Evolutionary conservation across 768 basidiomycete species (phyloP).

Genomic region (Pleurotus salmoneostramineus): DNA sequence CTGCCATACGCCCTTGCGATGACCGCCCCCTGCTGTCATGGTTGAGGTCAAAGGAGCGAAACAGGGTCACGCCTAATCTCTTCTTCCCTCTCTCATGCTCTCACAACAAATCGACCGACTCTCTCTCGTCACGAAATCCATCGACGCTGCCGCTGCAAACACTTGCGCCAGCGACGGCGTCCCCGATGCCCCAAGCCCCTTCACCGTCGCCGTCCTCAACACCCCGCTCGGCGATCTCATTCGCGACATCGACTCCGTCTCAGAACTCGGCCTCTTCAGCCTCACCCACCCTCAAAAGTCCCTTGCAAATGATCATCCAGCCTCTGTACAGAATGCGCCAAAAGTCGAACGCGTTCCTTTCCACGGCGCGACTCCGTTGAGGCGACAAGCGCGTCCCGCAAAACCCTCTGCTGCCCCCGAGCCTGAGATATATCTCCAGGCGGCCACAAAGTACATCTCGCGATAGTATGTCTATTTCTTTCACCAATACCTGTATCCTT

Average conservation of each 20-base stretch:
- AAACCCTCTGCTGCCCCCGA: slow-evolving; percentile 40
- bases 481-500: slow-evolving; percentile 54
- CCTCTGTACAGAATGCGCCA: slow-evolving; percentile 13
- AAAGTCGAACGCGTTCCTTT: slow-evolving; percentile 64
- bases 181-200: slow-evolving; percentile 34
- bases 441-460: slow-evolving; percentile 73
- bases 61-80: neutral
- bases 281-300: slow-evolving; percentile 33
- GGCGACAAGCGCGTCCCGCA: slow-evolving; percentile 25
- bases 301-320: slow-evolving; percentile 23
- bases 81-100: slow-evolving; percentile 32
- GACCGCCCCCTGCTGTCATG: slow-evolving; percentile 5
- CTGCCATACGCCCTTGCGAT: slow-evolving; percentile 39
- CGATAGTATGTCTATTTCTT: slow-evolving; percentile 67
- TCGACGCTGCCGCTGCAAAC: slow-evolving; percentile 38
- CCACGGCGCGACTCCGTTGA: slow-evolving; percentile 67
- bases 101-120: slow-evolving; percentile 70
- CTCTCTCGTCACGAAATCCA: slow-evolving; percentile 44
- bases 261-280: slow-evolving; percentile 72
- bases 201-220: slow-evolving; percentile 62
- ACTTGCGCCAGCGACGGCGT: slow-evolving; percentile 19
- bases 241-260: slow-evolving; percentile 70
- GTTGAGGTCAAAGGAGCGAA: neutral
- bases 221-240: slow-evolving; percentile 70
- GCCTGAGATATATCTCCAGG: slow-evolving; percentile 73